These are phyloP conservation scores for Prinsepia uniflora DNA, from an alignment of 306 rosid species.

Conservation along the genomic window DNA sequence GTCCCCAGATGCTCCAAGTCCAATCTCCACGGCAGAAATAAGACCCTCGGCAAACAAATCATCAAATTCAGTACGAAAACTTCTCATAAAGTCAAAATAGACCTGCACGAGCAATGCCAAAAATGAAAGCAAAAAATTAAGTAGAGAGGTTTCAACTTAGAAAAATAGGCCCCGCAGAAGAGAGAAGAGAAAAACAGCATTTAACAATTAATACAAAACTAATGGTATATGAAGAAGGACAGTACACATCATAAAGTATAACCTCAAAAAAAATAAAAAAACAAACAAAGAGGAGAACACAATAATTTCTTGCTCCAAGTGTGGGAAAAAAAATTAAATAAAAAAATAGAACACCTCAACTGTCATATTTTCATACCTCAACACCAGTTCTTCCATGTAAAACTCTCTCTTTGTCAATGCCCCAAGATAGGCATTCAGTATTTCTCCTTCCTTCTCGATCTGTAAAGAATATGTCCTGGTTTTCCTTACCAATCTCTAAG, in stretches of 20 bases:
- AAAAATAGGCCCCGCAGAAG: not conserved
- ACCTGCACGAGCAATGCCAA: constrained; percentile 45
- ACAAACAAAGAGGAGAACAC: too few relatives aligned
- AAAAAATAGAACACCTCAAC: not conserved
- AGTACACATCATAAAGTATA: not conserved
- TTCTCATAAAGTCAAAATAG: constrained; percentile 95
- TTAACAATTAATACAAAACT: not conserved
- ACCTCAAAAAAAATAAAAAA: not conserved
- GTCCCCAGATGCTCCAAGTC: constrained; percentile 95
- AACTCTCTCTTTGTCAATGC: constrained; percentile 88
- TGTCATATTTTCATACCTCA: constrained; percentile 54
- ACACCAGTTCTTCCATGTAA: constrained; percentile 92
- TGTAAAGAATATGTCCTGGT: constrained; percentile 86
- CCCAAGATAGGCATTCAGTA: constrained; percentile 91
- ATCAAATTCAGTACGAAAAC: constrained; percentile 90
- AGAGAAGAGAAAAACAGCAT: not conserved
- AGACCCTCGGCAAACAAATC: constrained; percentile 79
- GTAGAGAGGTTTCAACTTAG: not conserved
- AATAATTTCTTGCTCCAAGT: constrained; percentile 5
- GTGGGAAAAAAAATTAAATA: not conserved
- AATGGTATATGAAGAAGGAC: not conserved
- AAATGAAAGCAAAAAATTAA: not conserved
- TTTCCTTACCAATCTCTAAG: constrained; percentile 81
- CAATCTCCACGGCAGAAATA: constrained; percentile 76
- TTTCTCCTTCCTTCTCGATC: constrained; percentile 97